Base-by-base conservation (phyloP, 106 monocot genomes). In the Acorus gramineus region DNA sequence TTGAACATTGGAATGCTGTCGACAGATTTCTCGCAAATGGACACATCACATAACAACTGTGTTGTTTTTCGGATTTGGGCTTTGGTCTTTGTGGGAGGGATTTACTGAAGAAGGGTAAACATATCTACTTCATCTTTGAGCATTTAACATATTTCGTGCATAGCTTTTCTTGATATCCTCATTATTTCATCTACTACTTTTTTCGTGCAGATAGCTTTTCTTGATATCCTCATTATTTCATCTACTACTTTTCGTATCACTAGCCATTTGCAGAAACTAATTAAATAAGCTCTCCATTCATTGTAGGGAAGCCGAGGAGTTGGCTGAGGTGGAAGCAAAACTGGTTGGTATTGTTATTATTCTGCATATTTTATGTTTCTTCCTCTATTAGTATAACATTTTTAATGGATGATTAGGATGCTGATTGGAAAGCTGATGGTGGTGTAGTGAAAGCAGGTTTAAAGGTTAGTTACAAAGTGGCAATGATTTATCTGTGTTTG, bases 41-140 rank as follows among this genome's bases (percentile, higher is more conserved):
- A 85, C 85, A 50, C 95, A 96, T 67, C 74, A 84, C 56, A 72
- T 90, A 65, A 96, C 95, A 47, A 90, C 95, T 55, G 11, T 90
- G 11, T 60, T 96, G 62, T 96, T 96, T 68, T 81, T 96, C 62
- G 84, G 73, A 9, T 96, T 96, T 78, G 95, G 95, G 47, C 47
- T 96, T 74, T 90, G 90, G 95, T 90, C 95, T 57, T 77, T 96
- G 49, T 96, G 84, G 84, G 90, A 96, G 78, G 95, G 80, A 63
- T 82, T 90, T 62, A 82, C 78, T 43, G 94, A 76, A 72, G 82
- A 82, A 52, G 78, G 84, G 94, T 90, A 9, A 46, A 60, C 8
- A 14, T 14, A 11, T 4, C 44, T 68, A 14, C 3, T 7, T 56
- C 56, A 13, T 53, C 57, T 42, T 43, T 57, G 28, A 28, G 28